Base-by-base conservation (phyloP, 1,284 basidiomycete species). In the Apiotrichum sp. region DNA sequence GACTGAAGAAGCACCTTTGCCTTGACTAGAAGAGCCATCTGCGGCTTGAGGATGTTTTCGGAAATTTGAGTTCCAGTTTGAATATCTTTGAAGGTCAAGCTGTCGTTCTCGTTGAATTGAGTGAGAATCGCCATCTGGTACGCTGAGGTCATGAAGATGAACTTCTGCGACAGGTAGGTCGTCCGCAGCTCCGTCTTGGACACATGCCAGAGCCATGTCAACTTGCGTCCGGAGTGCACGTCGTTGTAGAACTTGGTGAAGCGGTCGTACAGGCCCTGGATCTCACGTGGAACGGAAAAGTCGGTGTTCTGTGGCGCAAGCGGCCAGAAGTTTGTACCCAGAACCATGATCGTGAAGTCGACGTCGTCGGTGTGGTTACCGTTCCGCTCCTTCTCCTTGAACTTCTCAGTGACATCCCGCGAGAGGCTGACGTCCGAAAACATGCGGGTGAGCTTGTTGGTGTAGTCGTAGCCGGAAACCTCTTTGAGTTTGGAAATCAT, bases 401-500 rank as follows among this genome's bases (percentile, higher is more conserved):
- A 99, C 52, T 88, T 86, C 66, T 96, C 91, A 11, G 93, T 97
- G 47, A 98, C 81, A 79, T 98, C 96, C 73, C 95, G 93, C 80
- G 88, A 91, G 54, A 98, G 80, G 64, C 86, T 89, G 84, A 98
- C 93, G 72, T 99, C 96, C 92, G 35, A 53, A 79, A 99, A 98
- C 96, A 98, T 98, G 70, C 92, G 86, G 71, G 93, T 90, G 47
- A 98, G 83, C 77, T 98, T 98, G 81, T 88, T 91, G 48, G 96
- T 98, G 78, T 98, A 98, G 72, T 98, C 96, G 81, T 95, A 97
- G 62, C 96, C 96, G 66, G 91, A 98, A 9, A 90, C 88, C 73
- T 98, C 96, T 82, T 98, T 99, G 65, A 99, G 79, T 78, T 97
- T 96, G 53, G 93, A 89, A 66, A 98, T 98, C 96, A 99, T 98